Base-by-base conservation (phyloP, 345 rosid species). In the Lagerstroemia speciosa region DNA sequence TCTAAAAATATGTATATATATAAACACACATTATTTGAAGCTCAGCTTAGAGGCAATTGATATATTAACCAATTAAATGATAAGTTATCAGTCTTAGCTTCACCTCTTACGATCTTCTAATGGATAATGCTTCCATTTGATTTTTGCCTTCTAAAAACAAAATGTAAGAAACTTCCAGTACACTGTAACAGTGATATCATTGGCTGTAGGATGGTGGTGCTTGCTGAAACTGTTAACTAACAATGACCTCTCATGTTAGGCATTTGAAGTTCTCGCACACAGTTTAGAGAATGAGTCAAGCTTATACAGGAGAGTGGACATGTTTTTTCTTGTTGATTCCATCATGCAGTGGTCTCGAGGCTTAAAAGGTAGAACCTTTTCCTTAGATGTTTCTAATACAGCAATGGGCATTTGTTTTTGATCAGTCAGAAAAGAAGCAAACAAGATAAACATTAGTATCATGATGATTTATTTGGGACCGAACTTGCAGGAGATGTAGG, bases 281-380 rank as follows among this genome's bases (percentile, higher is more conserved):
- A 78, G 67, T 69, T 78, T 94, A 88, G 99, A 94, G 75, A 72
- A 76, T 27, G 99, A 91, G 73, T 78, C 97, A 69, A 91, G 84
- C 81, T 78, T 94, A 57, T 83, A 82, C 71, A 82, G 81, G 82
- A 87, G 90, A 75, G 93, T 94, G 45, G 99, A 94, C 77, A 75
- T 94, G 74, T 89, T 94, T 81, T 94, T 90, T 78, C 97, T 93
- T 57, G 90, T 93, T 67, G 98, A 93, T 86, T 93, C 98, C 33
- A 90, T 93, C 69, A 78, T 87, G 69, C 98, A 90, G 77, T 90
- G 88, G 67, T 84, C 98, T 75, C 86, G 90, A 74, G 92, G 93
- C 73, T 66, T 83, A 72, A 93, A 80, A 83, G 98, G 98, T 93
- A 78, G 40, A 14, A 41, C 32, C 29, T 26, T 32, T 22, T 32